A percentile compares a stretch with the other conserved stretches of the same genome.
phyloP scores from a whole-genome alignment of 495 filamentous ascomycete species.

The Extremus antarcticus region DNA sequence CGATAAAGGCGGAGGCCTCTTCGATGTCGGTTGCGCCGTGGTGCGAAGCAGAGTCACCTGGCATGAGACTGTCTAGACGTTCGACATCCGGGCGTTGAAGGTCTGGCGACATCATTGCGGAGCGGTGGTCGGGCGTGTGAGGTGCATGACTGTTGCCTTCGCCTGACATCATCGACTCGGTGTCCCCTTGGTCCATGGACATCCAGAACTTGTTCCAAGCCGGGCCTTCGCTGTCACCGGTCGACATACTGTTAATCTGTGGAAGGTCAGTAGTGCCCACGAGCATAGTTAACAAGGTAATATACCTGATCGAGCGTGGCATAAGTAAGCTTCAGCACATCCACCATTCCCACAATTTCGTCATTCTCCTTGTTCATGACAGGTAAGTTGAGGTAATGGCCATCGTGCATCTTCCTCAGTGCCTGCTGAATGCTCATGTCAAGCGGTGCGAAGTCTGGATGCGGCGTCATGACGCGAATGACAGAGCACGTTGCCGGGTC shows the following conservation, averaged over 20 bases:
- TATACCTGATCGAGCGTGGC: slow-evolving; percentile 92
- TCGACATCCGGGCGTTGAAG: slow-evolving; percentile 46
- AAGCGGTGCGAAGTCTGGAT: slow-evolving; percentile 94
- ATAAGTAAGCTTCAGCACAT: slow-evolving; percentile 95
- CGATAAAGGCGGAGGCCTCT: slow-evolving; percentile 44
- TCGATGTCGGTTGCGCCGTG: slow-evolving; percentile 55
- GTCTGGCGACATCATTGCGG: slow-evolving; percentile 74
- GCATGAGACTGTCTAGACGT: slow-evolving; percentile 71
- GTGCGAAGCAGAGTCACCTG: slow-evolving; percentile 90
- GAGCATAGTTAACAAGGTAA: background rate
- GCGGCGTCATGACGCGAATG: slow-evolving; percentile 96
- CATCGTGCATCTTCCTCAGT: slow-evolving; percentile 98
- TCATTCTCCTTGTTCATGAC: slow-evolving; percentile 88
- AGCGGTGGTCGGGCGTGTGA: slow-evolving; percentile 52
- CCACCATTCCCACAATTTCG: slow-evolving; percentile 98
- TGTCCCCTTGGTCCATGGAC: slow-evolving; percentile 88
- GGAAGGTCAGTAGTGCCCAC: slow-evolving; percentile 9
- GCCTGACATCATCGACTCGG: slow-evolving; percentile 92
- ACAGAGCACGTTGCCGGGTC: slow-evolving; percentile 94
- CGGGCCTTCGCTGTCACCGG: slow-evolving; percentile 79
- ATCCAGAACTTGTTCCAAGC: slow-evolving; percentile 99
- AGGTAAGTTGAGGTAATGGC: slow-evolving; percentile 93
- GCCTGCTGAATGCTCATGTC: slow-evolving; percentile 99
- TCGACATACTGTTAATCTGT: slow-evolving; percentile 67
- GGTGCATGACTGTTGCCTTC: slow-evolving; percentile 55